These are phyloP conservation scores for Magnusiomyces ingens DNA, from an alignment of 1,139 yeast species.

Conservation along the genomic window DNA sequence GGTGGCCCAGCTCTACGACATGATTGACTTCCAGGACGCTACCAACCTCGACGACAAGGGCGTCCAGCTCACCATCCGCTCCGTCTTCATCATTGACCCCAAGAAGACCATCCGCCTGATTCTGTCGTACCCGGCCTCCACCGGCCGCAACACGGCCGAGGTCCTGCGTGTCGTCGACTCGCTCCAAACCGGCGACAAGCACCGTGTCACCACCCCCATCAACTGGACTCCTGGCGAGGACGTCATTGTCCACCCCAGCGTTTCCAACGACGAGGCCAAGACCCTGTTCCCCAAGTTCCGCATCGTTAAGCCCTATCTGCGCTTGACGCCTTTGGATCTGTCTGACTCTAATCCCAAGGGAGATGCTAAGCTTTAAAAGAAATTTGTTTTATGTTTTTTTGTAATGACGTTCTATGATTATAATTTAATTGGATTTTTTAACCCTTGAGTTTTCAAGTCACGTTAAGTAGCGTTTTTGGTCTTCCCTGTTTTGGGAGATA, in stretches of 20 bases:
- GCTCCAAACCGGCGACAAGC: conserved; percentile 64
- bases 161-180: conserved; percentile 76
- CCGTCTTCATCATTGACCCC: conserved; percentile 80
- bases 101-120: conserved; percentile 64
- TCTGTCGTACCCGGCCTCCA: conserved; percentile 75
- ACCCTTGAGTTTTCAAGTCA: too few relatives aligned
- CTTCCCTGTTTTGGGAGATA: too few relatives aligned
- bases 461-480: too few relatives aligned
- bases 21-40: conserved; percentile 67
- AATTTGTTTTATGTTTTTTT: too few relatives aligned
- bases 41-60: conserved; percentile 54
- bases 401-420: too few relatives aligned
- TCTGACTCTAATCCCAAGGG: too few relatives aligned
- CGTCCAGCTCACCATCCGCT: conserved; percentile 64
- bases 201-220: conserved; percentile 73
- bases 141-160: conserved; percentile 86
- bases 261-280: conserved; percentile 65
- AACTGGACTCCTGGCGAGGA: conserved; percentile 87
- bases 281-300: conserved; percentile 69
- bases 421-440: too few relatives aligned
- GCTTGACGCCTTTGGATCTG: conserved; percentile 42
- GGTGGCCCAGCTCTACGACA: conserved; percentile 63
- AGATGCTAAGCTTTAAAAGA: too few relatives aligned
- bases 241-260: conserved; percentile 73
- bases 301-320: conserved; percentile 71